Evolutionary conservation across 78 protist species (phyloP).

Genomic region (Emiliania huxleyi): DNA sequence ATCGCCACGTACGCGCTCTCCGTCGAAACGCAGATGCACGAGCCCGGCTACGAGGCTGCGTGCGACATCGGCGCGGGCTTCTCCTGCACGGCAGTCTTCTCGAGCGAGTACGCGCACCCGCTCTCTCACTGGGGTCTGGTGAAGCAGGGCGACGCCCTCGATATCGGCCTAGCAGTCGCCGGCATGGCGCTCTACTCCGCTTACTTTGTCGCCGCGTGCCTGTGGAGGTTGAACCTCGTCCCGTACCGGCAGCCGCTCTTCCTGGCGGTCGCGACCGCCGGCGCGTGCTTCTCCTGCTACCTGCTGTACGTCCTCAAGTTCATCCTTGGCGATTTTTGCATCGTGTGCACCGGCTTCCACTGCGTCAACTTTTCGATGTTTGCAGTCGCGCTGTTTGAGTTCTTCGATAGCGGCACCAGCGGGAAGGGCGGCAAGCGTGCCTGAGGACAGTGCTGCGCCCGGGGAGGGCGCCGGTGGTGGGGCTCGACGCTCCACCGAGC

Average conservation of each 20-base stretch:
- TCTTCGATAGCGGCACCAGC: not conserved
- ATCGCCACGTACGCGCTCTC: not conserved
- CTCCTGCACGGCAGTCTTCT: constrained; percentile 33
- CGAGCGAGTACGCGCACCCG: not conserved
- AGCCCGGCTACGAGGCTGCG: not conserved
- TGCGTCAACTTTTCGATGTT: constrained; percentile 33
- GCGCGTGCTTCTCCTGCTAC: constrained; percentile 27
- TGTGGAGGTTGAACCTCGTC: not conserved
- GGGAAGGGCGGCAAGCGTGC: not conserved
- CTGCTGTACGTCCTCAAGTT: constrained; percentile 46
- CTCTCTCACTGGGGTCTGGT: constrained; percentile 32
- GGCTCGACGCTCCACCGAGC: too few species aligned
- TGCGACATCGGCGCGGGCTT: not conserved
- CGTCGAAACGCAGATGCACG: not conserved
- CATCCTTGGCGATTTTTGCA: constrained; percentile 40
- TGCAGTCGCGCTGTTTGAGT: not conserved
- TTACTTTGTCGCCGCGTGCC: not conserved
- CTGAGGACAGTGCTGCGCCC: too few species aligned
- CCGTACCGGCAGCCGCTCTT: not conserved
- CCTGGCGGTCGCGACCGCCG: not conserved
- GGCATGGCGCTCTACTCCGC: not conserved
- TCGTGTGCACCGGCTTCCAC: constrained; percentile 42
- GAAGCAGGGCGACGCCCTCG: not conserved
- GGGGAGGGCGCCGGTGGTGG: too few species aligned
- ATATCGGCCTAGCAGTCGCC: not conserved